Conservation (phyloP, 345 rosid genomes). For the Citropsis articulata region DNA sequence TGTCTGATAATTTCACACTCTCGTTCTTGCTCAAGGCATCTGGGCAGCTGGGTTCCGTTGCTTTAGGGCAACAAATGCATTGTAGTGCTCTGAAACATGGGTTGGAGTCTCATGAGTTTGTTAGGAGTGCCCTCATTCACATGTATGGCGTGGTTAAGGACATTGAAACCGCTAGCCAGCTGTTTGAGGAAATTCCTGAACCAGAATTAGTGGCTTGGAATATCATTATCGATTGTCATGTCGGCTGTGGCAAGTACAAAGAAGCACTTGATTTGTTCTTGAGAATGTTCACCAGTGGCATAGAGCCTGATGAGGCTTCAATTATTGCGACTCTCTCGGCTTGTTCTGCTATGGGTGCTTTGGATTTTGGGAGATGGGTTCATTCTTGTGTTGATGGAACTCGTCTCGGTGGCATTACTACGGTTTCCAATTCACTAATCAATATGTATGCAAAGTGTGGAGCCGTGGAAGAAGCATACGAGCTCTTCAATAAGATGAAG, state of each 20-base stretch:
- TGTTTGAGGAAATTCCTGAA: conserved; percentile 39
- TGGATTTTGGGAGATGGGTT: conserved; percentile 37
- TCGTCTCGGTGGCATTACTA: neutral
- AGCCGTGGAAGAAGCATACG: conserved; percentile 32
- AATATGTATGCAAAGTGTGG: conserved; percentile 56
- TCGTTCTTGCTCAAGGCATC: conserved; percentile 43
- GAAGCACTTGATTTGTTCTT: conserved; percentile 32
- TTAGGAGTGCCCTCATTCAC: conserved; percentile 33
- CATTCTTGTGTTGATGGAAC: conserved; percentile 20
- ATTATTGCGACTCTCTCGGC: conserved; percentile 33
- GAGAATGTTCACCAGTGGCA: conserved; percentile 22
- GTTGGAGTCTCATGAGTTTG: conserved; percentile 27
- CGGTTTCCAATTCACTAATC: conserved; percentile 33
- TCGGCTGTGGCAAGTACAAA: conserved; percentile 15
- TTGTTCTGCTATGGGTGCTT: conserved; percentile 32
- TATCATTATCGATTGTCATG: conserved; percentile 27
- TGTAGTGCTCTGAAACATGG: conserved; percentile 38
- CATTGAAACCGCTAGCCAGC: conserved; percentile 13
- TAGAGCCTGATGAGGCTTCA: conserved; percentile 40
- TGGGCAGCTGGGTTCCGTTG: conserved; percentile 28
- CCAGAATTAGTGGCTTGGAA: conserved; percentile 39
- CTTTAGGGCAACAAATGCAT: conserved; percentile 36
- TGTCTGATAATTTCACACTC: conserved; percentile 40
- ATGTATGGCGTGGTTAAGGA: conserved; percentile 36
- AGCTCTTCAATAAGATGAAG: conserved; percentile 23